Evolutionary conservation across 2,329 filamentous ascomycete species (phyloP), one percentile per base, ranked within the genome.

Genomic region (Hypoxylon sp.): DNA sequence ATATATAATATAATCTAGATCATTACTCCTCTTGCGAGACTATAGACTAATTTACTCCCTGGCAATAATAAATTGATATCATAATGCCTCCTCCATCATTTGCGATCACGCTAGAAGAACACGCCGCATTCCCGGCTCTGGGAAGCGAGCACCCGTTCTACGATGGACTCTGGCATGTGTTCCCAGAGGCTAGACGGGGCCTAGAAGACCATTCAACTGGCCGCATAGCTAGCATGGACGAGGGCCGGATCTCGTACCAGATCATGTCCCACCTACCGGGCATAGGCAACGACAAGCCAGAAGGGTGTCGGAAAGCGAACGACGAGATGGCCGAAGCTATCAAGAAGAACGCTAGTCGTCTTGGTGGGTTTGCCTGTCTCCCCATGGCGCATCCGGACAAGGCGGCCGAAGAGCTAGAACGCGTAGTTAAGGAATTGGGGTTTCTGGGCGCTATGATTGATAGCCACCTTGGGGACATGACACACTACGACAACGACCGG

Each of bases 381-480:
- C 72, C 75, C 0, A 74, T 77, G 70, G 56, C 68, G 1, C 66
- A 76, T 11, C 75, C 77, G 0, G 59, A 60, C 1, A 68, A 65
- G 1, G 72, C 75, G 0, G 75, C 74, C 0, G 53, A 20, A 7
- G 77, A 79, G 56, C 68, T 78, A 2, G 67, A 64, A 30, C 72
- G 76, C 5, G 69, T 59, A 32, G 70, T 77, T 3, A 59, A 67
- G 2, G 68, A 74, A n/a, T 68, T 75, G 7, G 69, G 73, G 2
- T 76, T 77, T 22, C 68, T 76, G 4, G 77, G 77, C 13, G 74
- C 75, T 5, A 62, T 79, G 50, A 66, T 79, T 2, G 72, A 74
- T 44, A 73, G 69, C 37, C 69, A 70, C 22, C 56, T 69, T 3
- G 67, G 59, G 1, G 68, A 73, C 24, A 69, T 70, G 30, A 60